Conservation (phyloP, 495 filamentous ascomycete genomes). For the Paragyromitra xinjiangensis region DNA sequence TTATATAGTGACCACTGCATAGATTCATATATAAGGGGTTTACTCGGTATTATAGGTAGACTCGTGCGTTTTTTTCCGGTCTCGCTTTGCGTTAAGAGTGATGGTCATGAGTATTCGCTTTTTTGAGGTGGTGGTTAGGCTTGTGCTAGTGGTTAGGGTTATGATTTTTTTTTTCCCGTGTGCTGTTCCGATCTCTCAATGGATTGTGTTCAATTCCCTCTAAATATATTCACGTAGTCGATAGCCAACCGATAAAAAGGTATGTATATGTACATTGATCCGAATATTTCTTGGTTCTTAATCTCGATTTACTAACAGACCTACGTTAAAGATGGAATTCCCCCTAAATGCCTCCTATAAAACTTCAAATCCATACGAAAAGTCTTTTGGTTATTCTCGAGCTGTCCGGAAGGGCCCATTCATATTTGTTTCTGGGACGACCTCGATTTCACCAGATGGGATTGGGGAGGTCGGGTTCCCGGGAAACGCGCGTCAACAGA, state of each 20-base stretch:
- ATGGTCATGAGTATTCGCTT: background rate
- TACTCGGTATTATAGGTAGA: background rate
- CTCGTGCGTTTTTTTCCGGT: background rate
- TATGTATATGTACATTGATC: background rate
- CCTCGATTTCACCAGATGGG: constrained; percentile 58
- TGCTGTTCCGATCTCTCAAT: background rate
- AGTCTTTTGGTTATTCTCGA: constrained; percentile 62
- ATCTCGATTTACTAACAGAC: background rate
- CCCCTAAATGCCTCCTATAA: constrained; percentile 44
- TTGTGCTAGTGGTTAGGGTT: background rate
- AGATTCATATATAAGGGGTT: background rate
- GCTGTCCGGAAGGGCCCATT: constrained; percentile 61
- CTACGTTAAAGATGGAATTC: background rate
- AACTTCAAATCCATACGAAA: constrained; percentile 62
- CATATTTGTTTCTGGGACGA: constrained; percentile 64
- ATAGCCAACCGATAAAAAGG: background rate
- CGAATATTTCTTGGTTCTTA: background rate
- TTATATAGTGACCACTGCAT: no score
- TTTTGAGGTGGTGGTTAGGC: background rate
- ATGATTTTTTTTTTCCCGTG: background rate
- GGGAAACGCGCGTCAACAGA: constrained; percentile 60
- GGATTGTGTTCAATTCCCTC: background rate
- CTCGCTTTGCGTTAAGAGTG: background rate
- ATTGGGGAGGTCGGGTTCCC: constrained; percentile 60
- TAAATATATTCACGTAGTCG: background rate